A percentile compares a stretch with the other conserved stretches of the same genome.
These are phyloP conservation scores for Plasmodium vinckei DNA, from an alignment of 169 alveolate species.

Conservation along the genomic window DNA sequence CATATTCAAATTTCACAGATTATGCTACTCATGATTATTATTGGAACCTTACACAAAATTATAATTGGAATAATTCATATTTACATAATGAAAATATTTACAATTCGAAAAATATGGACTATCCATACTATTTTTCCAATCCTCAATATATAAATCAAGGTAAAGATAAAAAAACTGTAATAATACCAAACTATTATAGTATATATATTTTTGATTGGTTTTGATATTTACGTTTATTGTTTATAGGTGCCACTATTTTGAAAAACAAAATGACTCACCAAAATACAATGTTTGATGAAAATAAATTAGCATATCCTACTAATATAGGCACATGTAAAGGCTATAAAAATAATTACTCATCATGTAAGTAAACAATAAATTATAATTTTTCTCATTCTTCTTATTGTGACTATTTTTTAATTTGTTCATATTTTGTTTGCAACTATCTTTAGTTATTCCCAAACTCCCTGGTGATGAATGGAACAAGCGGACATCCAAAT, in stretches of 20 bases:
- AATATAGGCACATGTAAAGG: not conserved
- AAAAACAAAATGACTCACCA: too few relatives aligned
- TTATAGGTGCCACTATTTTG: too few relatives aligned
- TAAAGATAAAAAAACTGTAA: not conserved
- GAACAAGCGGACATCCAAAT: conserved; percentile 63
- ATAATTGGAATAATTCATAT: conserved; percentile 31
- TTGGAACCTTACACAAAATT: conserved; percentile 13
- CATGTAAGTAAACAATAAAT: conserved; percentile 26
- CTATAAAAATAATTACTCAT: not conserved
- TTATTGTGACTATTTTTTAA: not conserved
- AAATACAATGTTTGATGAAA: conserved; percentile 6
- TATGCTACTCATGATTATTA: conserved; percentile 10
- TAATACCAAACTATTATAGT: too few relatives aligned
- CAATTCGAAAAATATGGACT: conserved; percentile 18
- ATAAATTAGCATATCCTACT: conserved; percentile 15
- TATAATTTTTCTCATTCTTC: not conserved
- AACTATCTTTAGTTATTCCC: conserved; percentile 13
- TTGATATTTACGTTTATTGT: too few relatives aligned
- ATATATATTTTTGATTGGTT: not conserved
- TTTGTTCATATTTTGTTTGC: not conserved
- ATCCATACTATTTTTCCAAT: conserved; percentile 23
- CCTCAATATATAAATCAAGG: conserved; percentile 38
- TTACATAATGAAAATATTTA: conserved; percentile 29
- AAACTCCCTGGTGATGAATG: conserved; percentile 66
- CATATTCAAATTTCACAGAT: conserved; percentile 17